Conservation (phyloP, 2,329 filamentous ascomycete genomes). For the Verticillium nonalfalfae region DNA sequence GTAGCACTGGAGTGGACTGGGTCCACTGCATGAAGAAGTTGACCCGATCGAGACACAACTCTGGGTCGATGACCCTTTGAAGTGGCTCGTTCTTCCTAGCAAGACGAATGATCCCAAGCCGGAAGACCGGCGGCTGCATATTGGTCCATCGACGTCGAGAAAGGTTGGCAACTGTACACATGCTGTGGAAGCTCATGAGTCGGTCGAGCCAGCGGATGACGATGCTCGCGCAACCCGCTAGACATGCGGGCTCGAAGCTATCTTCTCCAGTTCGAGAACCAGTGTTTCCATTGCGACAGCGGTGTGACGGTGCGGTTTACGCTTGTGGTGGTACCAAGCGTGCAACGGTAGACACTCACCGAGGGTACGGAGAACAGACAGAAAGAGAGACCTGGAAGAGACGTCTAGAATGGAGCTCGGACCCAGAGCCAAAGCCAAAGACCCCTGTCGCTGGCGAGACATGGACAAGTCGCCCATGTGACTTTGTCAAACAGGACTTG, state of each 20-base stretch:
- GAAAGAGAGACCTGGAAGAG: background rate
- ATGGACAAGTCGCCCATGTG: background rate
- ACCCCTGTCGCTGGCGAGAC: background rate
- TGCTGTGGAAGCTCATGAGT: background rate
- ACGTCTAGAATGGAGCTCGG: background rate
- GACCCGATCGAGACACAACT: background rate
- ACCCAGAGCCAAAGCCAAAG: background rate
- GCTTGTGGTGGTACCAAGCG: background rate
- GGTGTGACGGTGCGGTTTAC: background rate
- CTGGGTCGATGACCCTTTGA: background rate
- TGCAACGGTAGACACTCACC: background rate
- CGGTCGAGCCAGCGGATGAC: background rate
- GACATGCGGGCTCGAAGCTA: background rate
- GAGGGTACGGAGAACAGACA: background rate
- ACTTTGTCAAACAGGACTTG: constrained; percentile 1
- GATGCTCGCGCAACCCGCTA: background rate
- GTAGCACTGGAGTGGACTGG: background rate
- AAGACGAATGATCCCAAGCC: background rate
- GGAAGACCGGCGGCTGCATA: background rate
- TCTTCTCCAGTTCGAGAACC: background rate
- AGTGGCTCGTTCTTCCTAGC: background rate
- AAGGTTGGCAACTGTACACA: background rate
- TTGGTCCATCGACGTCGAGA: background rate
- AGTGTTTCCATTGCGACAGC: background rate
- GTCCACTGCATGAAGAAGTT: background rate